Conservation (phyloP, 306 rosid genomes). For the Cicer judaicum region DNA sequence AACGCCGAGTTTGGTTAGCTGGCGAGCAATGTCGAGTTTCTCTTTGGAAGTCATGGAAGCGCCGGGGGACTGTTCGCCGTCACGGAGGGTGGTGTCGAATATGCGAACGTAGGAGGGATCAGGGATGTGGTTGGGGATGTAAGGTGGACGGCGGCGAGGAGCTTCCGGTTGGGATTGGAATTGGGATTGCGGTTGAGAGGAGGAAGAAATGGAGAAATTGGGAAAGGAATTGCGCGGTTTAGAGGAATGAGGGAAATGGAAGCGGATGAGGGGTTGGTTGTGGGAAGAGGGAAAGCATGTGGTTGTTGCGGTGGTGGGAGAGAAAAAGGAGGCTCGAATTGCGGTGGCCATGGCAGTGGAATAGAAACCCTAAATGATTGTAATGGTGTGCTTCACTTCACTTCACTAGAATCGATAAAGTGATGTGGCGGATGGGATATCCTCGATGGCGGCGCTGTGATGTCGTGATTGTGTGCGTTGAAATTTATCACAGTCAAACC, state of each 20-base stretch:
- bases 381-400: too few species aligned
- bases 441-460: too few species aligned
- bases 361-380: conserved; percentile 28
- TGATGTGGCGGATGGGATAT: too few species aligned
- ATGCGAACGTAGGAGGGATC: conserved; percentile 84
- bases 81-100: conserved; percentile 96
- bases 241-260: conserved; percentile 38
- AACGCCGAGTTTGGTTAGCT: conserved; percentile 85
- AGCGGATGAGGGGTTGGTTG: conserved; percentile 20
- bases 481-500: too few species aligned
- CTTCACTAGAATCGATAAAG: too few species aligned
- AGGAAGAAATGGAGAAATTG: conserved; percentile 41
- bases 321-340: conserved; percentile 34
- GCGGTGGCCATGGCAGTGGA: conserved; percentile 40
- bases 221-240: not conserved
- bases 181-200: conserved; percentile 36
- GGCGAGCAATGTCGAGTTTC: conserved; percentile 86
- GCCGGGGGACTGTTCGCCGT: conserved; percentile 99
- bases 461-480: too few species aligned
- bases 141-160: conserved; percentile 63
- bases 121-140: conserved; percentile 79
- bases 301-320: conserved; percentile 38
- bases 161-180: conserved; percentile 26
- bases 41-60: conserved; percentile 91
- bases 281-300: not conserved